Conservation (phyloP, 2,329 filamentous ascomycete genomes). For the Diaporthe ilicicola region DNA sequence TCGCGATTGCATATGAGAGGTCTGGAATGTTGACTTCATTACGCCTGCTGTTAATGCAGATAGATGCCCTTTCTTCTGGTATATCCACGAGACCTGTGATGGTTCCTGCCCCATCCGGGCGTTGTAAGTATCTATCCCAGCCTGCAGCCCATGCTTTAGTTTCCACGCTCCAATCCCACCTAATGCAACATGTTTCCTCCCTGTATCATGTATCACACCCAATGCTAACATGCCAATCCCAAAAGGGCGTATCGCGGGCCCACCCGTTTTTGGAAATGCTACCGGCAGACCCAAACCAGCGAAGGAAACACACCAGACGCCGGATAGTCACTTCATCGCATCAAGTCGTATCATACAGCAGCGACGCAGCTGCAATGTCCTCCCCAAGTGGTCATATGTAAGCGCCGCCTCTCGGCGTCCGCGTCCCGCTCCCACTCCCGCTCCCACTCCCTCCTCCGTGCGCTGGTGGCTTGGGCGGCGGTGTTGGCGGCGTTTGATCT, state of each 20-base stretch:
- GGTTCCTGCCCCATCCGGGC: not conserved
- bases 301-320: not conserved
- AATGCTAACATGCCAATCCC: conserved; percentile 6
- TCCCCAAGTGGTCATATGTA: not conserved
- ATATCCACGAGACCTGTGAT: conserved; percentile 2
- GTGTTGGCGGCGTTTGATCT: conserved; percentile 20
- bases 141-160: not conserved
- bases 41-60: not conserved
- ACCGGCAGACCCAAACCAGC: not conserved
- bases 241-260: not conserved
- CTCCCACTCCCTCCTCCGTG: conserved; percentile 18
- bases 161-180: not conserved
- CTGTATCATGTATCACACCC: not conserved
- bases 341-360: conserved; percentile 5
- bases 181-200: conserved; percentile 2
- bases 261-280: conserved; percentile 2
- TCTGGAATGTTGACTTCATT: not conserved
- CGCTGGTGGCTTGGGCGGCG: conserved; percentile 27
- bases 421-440: not conserved
- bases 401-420: conserved; percentile 14
- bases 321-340: not conserved
- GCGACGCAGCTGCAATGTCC: not conserved
- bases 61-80: not conserved
- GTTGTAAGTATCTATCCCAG: conserved; percentile 3
- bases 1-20: not conserved